Percentiles rank a stretch among this genome's conserved stretches.
phyloP scores from a whole-genome alignment of 208 protist species.

The Crithidia expoeki region DNA sequence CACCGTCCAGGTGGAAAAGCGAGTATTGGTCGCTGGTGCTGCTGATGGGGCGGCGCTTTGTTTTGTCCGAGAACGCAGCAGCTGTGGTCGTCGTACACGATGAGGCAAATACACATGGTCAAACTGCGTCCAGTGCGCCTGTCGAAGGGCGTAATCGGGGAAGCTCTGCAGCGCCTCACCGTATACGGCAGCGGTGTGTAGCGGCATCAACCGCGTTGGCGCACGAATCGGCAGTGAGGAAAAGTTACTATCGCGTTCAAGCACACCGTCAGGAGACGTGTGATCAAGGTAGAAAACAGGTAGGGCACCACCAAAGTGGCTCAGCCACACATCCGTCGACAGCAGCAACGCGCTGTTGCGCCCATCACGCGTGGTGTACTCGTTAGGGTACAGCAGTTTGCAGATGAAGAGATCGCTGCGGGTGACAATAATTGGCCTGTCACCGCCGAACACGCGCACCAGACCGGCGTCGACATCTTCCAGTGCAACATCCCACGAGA shows the following conservation, averaged over 20 bases:
- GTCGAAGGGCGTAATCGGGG: constrained; percentile 9
- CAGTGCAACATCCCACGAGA: constrained; percentile 19
- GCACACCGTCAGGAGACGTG: background rate
- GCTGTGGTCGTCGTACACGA: background rate
- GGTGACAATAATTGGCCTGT: background rate
- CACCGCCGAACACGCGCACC: background rate
- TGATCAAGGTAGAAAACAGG: constrained; percentile 7
- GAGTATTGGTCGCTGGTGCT: background rate
- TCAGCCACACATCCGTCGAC: constrained; percentile 23
- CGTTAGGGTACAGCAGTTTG: background rate
- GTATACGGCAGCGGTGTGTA: constrained; percentile 22
- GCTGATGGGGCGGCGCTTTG: background rate
- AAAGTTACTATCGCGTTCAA: background rate
- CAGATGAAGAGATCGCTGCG: constrained; percentile 24
- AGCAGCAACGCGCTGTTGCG: constrained; percentile 15
- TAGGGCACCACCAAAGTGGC: constrained; percentile 2
- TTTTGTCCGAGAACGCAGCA: background rate
- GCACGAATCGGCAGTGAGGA: background rate
- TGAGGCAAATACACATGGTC: constrained; percentile 22
- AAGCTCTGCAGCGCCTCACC: constrained; percentile 25
- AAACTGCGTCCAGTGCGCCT: constrained; percentile 25
- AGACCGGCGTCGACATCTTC: constrained; percentile 26
- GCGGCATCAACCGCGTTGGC: constrained; percentile 15
- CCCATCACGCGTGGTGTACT: background rate
- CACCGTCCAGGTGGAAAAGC: constrained; percentile 17